Base-by-base conservation (phyloP, 225 moss, liverwort and hornwort species). In the Rhytidiadelphus loreus region DNA sequence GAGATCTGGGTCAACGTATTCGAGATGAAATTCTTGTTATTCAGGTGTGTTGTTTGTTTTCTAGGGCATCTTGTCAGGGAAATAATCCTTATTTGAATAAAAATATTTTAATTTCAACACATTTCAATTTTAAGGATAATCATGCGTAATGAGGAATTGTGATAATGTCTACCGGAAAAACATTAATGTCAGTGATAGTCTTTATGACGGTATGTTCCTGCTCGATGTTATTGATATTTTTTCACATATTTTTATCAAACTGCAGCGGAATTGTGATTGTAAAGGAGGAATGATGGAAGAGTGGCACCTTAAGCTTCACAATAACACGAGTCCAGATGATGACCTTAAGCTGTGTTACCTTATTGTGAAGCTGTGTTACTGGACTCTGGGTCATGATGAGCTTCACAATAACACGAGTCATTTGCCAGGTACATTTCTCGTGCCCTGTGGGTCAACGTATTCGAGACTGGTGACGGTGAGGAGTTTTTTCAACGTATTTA, bases 201-300 rank as follows among this genome's bases (percentile, higher is more conserved):
- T n/a, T 16, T 35, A 59, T 35, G 44, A 46, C 23, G 16, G 33
- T 59, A 24, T 52, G 53, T 83, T 66, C 28, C 19, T 56, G 77
- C 16, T n/a, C 77, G 56, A 56, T n/a, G n/a, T 25, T 23, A 64
- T 71, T 85, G 55, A 55, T 80, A 23, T 80, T 64, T 65, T 46
- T 80, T 91, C 48, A 81, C 24, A 48, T 75, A 76, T 68, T n/a
- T 85, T 17, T 46, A 62, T 91, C 62, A 71, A 77, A 80, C 11
- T 95, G 91, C 94, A 96, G 96, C 95, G 97, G 30, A 96, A 96
- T 61, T 95, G 95, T 90, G 95, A 97, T 87, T 96, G 95, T 90
- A 90, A 92, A 61, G 98, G 98, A 58, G 98, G 98, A 76, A 98
- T 98, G 97, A 98, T 98, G 98, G 98, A 98, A 95, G 98, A 98